Percentiles rank a stretch among this genome's conserved stretches.
phyloP scores from a whole-genome alignment of 148 eudicot genomes.

The Camellia sinensis region DNA sequence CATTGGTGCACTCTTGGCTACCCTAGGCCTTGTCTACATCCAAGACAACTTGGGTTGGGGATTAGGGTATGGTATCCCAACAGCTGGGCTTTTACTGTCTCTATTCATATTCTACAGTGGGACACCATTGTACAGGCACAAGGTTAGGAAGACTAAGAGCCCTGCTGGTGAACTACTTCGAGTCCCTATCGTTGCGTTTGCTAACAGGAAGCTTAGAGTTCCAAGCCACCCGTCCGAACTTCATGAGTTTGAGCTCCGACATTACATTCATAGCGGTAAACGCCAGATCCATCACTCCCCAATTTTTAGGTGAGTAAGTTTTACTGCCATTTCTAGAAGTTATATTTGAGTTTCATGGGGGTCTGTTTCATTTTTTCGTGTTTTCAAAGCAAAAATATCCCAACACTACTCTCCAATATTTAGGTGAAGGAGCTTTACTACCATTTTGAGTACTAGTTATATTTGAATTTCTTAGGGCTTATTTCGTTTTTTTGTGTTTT shows the following conservation, averaged over 20 bases:
- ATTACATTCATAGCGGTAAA: slow-evolving; percentile 28
- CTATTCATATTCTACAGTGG: slow-evolving; percentile 70
- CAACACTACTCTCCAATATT: too few species aligned
- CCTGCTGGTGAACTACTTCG: slow-evolving; percentile 54
- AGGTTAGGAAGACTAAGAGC: slow-evolving; percentile 44
- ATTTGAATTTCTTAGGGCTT: too few species aligned
- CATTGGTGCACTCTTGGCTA: slow-evolving; percentile 67
- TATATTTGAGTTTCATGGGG: background rate
- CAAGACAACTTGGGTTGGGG: slow-evolving; percentile 95
- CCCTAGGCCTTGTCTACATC: slow-evolving; percentile 70
- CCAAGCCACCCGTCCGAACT: slow-evolving; percentile 31
- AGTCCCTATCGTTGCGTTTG: slow-evolving; percentile 39
- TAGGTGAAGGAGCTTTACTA: too few species aligned
- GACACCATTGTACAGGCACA: slow-evolving; percentile 69
- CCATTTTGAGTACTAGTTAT: too few species aligned
- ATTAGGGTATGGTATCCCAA: slow-evolving; percentile 82
- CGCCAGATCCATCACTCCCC: slow-evolving; percentile 41
- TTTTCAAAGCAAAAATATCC: too few species aligned
- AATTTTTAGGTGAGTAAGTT: slow-evolving; percentile 48
- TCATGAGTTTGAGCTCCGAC: slow-evolving; percentile 42
- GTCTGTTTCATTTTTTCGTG: too few species aligned
- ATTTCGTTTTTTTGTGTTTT: too few species aligned
- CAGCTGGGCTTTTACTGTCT: slow-evolving; percentile 57
- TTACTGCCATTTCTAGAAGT: background rate
- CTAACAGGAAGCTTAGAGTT: slow-evolving; percentile 43